Conservation (phyloP, 2,329 filamentous ascomycete genomes). For the Fusarium udum region DNA sequence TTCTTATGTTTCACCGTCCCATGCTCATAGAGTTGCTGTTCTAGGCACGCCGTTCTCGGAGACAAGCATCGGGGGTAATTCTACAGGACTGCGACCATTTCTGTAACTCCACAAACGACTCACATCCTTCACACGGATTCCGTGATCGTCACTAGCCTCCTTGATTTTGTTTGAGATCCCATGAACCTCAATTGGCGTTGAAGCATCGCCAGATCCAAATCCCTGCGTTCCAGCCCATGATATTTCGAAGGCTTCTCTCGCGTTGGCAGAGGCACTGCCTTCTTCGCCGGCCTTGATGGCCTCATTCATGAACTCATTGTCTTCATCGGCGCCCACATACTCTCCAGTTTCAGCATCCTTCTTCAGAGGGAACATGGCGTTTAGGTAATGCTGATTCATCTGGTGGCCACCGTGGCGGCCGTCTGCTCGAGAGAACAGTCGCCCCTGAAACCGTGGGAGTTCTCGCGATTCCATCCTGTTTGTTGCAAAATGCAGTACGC, state of each 20-base stretch:
- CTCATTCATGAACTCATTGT: slow-evolving; percentile 70
- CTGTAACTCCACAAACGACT: slow-evolving; percentile 71
- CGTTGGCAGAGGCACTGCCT: slow-evolving; percentile 55
- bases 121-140: slow-evolving; percentile 66
- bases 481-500: slow-evolving; percentile 73
- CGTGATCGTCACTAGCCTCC: slow-evolving; percentile 40
- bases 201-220: slow-evolving; percentile 49
- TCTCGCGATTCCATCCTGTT: slow-evolving; percentile 52
- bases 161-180: slow-evolving; percentile 41
- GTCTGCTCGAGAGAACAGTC: slow-evolving; percentile 65
- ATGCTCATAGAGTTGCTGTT: slow-evolving; percentile 50
- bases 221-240: slow-evolving; percentile 56
- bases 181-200: slow-evolving; percentile 52
- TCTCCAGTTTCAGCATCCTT: slow-evolving; percentile 53
- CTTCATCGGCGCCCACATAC: slow-evolving; percentile 55
- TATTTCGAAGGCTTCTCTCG: slow-evolving; percentile 58
- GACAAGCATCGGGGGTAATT: slow-evolving; percentile 50
- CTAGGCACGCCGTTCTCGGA: slow-evolving; percentile 51
- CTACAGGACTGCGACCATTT: slow-evolving; percentile 64
- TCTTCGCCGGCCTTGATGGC: slow-evolving; percentile 57
- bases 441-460: slow-evolving; percentile 69
- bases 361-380: slow-evolving; percentile 67
- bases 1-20: neutral
- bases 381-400: slow-evolving; percentile 69
- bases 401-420: slow-evolving; percentile 63